Evolutionary conservation across 1,284 basidiomycete genomes (phyloP).

Genomic region (Rugosomyces carneus): DNA sequence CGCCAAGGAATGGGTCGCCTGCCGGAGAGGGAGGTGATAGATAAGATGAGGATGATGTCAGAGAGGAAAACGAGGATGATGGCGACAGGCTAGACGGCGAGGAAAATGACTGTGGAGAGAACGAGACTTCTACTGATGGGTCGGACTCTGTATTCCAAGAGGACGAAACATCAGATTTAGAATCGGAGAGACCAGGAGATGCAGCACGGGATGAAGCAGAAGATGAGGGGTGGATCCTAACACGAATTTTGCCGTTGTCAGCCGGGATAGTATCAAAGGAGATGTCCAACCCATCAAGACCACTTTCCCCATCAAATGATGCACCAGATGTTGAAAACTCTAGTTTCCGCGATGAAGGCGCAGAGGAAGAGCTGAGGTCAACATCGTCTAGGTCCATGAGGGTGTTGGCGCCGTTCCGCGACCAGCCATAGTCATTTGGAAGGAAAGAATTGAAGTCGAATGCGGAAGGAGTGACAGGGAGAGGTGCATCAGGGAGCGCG

Average conservation of each 20-base stretch:
- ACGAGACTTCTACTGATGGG: constrained; percentile 18
- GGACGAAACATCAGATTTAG: constrained; percentile 22
- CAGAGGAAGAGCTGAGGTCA: constrained; percentile 24
- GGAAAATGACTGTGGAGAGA: constrained; percentile 18
- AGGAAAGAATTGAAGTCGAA: constrained; percentile 45
- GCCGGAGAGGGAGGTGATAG: constrained; percentile 21
- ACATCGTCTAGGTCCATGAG: constrained; percentile 48
- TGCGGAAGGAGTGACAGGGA: constrained; percentile 37
- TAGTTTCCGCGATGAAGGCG: constrained; percentile 37
- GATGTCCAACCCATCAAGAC: constrained; percentile 57
- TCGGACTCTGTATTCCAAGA: constrained; percentile 20
- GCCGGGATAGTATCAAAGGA: constrained; percentile 61
- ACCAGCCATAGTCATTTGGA: constrained; percentile 53
- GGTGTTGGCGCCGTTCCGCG: constrained; percentile 33
- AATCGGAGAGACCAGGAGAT: constrained; percentile 25
- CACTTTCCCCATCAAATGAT: constrained; percentile 41
- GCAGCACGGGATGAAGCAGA: constrained; percentile 33
- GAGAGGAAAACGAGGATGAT: constrained; percentile 10
- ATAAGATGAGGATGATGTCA: constrained; percentile 18
- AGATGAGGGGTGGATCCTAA: constrained; percentile 62
- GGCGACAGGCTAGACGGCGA: constrained; percentile 12
- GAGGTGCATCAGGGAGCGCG: constrained; percentile 41
- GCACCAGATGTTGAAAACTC: constrained; percentile 42
- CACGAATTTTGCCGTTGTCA: constrained; percentile 66
- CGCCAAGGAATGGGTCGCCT: constrained; percentile 51